Evolutionary conservation across 306 rosid species (phyloP).

Genomic region (Biancaea sappan): DNA sequence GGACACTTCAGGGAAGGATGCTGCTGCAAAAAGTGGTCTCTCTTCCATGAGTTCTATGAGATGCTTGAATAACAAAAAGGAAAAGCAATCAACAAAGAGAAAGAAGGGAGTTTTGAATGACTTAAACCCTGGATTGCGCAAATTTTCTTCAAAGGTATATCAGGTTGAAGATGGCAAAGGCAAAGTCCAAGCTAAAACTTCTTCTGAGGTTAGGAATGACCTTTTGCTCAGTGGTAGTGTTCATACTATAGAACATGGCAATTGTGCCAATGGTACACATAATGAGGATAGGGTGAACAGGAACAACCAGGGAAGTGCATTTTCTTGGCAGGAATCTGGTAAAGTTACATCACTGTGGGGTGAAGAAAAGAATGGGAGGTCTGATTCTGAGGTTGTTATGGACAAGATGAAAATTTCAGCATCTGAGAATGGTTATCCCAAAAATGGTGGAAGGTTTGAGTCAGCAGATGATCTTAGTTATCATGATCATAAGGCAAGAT

Average conservation of each 20-base stretch:
- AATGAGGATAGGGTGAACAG: slow-evolving; percentile 41
- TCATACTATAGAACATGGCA: slow-evolving; percentile 37
- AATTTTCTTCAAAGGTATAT: slow-evolving; percentile 38
- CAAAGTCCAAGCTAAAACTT: slow-evolving; percentile 39
- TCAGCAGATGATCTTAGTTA: slow-evolving; percentile 45
- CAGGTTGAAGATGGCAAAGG: slow-evolving; percentile 42
- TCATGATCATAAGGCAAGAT: slow-evolving; percentile 34
- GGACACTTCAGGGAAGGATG: slow-evolving; percentile 47
- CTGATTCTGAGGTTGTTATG: slow-evolving; percentile 41
- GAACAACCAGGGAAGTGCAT: slow-evolving; percentile 36
- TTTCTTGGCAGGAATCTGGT: slow-evolving; percentile 41
- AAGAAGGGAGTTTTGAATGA: slow-evolving; percentile 33
- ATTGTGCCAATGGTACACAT: slow-evolving; percentile 35
- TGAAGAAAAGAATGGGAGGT: slow-evolving; percentile 41
- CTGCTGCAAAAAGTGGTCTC: slow-evolving; percentile 35
- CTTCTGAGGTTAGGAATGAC: slow-evolving; percentile 42
- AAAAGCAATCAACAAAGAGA: slow-evolving; percentile 39
- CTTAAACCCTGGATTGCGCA: slow-evolving; percentile 37
- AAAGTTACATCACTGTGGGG: slow-evolving; percentile 37
- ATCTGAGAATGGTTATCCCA: slow-evolving; percentile 47
- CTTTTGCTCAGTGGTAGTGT: slow-evolving; percentile 37
- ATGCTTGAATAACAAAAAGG: slow-evolving; percentile 35
- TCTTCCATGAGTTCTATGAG: slow-evolving; percentile 38
- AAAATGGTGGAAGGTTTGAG: slow-evolving; percentile 39
- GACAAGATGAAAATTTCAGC: slow-evolving; percentile 48